Base-by-base conservation (phyloP, 2,329 filamentous ascomycete species). In the Phaeosphaeria sp. region DNA sequence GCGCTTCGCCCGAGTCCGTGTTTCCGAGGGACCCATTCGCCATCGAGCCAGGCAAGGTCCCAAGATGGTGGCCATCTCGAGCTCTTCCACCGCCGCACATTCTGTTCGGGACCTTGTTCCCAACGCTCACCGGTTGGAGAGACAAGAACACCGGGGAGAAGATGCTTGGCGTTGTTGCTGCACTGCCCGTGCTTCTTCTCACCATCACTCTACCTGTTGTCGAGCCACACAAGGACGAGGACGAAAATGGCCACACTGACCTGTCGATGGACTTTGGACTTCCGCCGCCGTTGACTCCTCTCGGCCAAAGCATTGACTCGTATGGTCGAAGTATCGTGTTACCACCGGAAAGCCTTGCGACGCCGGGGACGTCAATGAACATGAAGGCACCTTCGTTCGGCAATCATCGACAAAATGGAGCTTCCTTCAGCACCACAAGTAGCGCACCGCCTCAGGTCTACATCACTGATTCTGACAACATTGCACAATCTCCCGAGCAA, bases 131-230 rank as follows among this genome's bases (percentile, higher is more conserved):
- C 63, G 88, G 85, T 24, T 99, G 94, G 92, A 81, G 78, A 44
- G 86, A 90, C 25, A 98, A 97, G 77, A 87, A 82, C n/a, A 77
- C 90, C n/a, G 92, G 89, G 87, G 93, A 94, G 68, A 93, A 91
- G 71, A 79, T 93, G 45, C 80, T 97, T 48, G 94, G 92, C 43
- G 69, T 95, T 11, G 84, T 96, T 39, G 93, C 93, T 7, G 89
- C 92, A n/a, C 91, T 93, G 1, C 96, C 91, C 67, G 92, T 99
- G 39, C 91, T 99, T 61, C 79, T 98, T 2, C 83, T 99, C 3
- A 94, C 94, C 0, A 87, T 95, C 47, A 99, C 95, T 0, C 78
- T 99, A 4, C 95, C 96, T 0, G 93, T 99, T 0, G 91, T 97
- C 6, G 94, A 98, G 68, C 86, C 86, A 1, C 83, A 86, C 20